Evolutionary conservation across 805 yeast species (phyloP).

Genomic region (Candida argentea): DNA sequence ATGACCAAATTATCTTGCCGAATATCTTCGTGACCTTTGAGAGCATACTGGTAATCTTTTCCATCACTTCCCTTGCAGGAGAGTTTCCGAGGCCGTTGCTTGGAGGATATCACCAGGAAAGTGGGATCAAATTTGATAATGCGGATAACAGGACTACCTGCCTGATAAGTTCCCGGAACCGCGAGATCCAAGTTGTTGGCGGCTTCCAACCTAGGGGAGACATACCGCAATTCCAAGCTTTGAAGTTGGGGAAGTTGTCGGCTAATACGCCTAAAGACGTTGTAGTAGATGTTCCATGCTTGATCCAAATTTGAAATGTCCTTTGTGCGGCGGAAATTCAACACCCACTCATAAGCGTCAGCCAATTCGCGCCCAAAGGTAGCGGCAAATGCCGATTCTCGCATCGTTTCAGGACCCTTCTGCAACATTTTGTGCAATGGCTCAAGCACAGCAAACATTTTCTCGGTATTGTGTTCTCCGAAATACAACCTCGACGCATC

Average conservation of each 20-base stretch:
- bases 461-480: conserved; percentile 90
- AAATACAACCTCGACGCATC: conserved; percentile 91
- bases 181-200: conserved; percentile 79
- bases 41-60: conserved; percentile 66
- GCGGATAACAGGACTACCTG: conserved; percentile 68
- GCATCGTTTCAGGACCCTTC: conserved; percentile 81
- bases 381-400: conserved; percentile 87
- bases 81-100: conserved; percentile 88
- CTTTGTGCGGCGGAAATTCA: conserved; percentile 72
- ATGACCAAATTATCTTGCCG: conserved; percentile 95
- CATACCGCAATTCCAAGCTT: conserved; percentile 81
- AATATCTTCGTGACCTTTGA: conserved; percentile 97
- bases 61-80: conserved; percentile 85
- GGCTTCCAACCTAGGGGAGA: conserved; percentile 78
- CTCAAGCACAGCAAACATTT: conserved; percentile 84
- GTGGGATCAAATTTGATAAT: conserved; percentile 74
- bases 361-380: conserved; percentile 88
- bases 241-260: conserved; percentile 83
- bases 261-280: conserved; percentile 84
- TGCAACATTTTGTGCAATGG: conserved; percentile 81
- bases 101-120: conserved; percentile 81
- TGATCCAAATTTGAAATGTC: conserved; percentile 86
- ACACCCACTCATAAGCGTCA: conserved; percentile 91
- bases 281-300: conserved; percentile 96
- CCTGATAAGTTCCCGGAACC: conserved; percentile 86